Evolutionary conservation across 2,329 filamentous ascomycete species (phyloP), one percentile per base, ranked within the genome.

Genomic region (Aspergillus ustus): DNA sequence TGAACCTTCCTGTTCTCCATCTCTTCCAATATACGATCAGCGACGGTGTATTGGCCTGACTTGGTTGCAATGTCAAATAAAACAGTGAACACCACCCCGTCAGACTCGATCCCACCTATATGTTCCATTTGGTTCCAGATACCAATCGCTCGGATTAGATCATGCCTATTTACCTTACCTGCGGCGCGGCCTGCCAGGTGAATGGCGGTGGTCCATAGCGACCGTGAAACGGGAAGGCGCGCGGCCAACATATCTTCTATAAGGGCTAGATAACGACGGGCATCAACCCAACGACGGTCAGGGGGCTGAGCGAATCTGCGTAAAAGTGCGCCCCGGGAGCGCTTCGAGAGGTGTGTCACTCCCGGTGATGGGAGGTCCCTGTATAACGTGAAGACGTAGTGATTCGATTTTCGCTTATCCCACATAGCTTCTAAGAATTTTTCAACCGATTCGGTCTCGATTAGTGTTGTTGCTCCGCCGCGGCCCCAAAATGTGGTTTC

Each of bases 71-170:
- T 85, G 72, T 97, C 91, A 69, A 97, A 97, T 13, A 99, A 84
- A 51, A 97, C 90, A 72, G 95, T 97, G 77, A 99, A 96, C 0
- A 94, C 96, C n/a, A 93, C 89, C 52, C 87, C 83, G 68, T 90
- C 91, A 40, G 85, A 89, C 67, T 80, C 79, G 15, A 92, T 75
- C 1, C 85, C 84, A 2, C 88, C 88, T 4, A 87, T 80, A 51
- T 85, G 83, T 76, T 99, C 95, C 93, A 98, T 98, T 69, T 95
- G 88, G 66, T 86, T 88, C 93, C 94, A 99, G 25, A 96, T 77
- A 52, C 87, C 85, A 50, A 99, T 81, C 0, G 91, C 89, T 5
- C 87, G 84, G 75, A 91, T 81, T 48, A 91, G 76, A 73, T 93
- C 84, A 45, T 83, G 70, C 49, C 84, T 81, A 50, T 86, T 83